Percentiles rank a stretch among this genome's conserved stretches.
phyloP scores from a whole-genome alignment of 495 filamentous ascomycete genomes.

The Hypoxylon subgilvum region DNA sequence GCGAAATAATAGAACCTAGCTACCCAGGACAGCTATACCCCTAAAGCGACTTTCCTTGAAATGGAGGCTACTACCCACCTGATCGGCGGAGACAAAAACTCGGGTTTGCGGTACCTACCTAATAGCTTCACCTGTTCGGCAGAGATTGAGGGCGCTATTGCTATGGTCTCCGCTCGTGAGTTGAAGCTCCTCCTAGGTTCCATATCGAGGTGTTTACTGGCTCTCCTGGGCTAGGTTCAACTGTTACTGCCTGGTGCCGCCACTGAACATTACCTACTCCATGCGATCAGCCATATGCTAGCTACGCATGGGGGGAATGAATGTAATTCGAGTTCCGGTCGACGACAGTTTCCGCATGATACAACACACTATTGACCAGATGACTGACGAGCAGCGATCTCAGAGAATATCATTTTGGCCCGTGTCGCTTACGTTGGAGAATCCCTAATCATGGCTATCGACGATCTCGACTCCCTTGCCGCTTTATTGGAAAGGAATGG shows the following conservation, averaged over 20 bases:
- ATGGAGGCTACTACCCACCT: not conserved
- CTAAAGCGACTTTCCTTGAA: not conserved
- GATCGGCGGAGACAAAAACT: not conserved
- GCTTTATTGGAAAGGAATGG: not conserved
- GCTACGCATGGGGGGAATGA: not conserved
- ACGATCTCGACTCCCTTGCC: not conserved
- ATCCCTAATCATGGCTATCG: not conserved
- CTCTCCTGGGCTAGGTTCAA: not conserved
- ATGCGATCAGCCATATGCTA: not conserved
- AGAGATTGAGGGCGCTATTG: not conserved
- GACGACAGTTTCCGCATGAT: not conserved
- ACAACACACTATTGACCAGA: not conserved
- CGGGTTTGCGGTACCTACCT: not conserved
- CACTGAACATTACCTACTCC: not conserved
- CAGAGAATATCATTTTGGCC: not conserved
- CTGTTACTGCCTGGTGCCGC: not conserved
- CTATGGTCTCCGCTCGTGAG: not conserved
- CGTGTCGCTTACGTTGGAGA: not conserved
- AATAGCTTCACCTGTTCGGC: not conserved
- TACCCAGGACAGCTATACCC: not conserved
- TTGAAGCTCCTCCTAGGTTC: too few relatives aligned
- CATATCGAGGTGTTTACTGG: too few relatives aligned
- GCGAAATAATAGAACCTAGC: not conserved
- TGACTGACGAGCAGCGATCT: not conserved
- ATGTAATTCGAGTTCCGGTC: not conserved